Conservation (phyloP, 345 rosid genomes). For the Acer yangbiense region DNA sequence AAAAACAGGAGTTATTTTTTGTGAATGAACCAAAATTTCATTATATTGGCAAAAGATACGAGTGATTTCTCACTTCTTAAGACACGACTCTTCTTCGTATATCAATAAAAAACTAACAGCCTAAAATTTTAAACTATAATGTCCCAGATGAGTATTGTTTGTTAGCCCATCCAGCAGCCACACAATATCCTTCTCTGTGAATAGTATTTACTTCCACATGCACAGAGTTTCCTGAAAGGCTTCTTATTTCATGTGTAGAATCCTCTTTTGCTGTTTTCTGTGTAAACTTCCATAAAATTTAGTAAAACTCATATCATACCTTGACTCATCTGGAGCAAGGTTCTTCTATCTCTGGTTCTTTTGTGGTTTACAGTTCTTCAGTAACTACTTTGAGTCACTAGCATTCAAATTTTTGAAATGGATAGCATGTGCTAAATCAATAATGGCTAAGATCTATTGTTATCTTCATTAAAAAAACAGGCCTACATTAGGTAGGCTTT, state of each 20-base stretch:
- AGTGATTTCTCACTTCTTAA: too few species aligned
- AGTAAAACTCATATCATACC: neutral
- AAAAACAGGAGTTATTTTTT: neutral
- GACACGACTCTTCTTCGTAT: too few species aligned
- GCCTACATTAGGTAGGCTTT: neutral
- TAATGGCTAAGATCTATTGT: slow-evolving; percentile 5
- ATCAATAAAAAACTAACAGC: too few species aligned
- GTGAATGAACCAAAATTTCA: neutral
- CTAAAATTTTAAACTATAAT: too few species aligned
- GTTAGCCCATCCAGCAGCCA: neutral
- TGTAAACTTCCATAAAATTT: neutral
- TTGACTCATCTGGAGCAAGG: neutral
- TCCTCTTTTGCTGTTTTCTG: neutral
- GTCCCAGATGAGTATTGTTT: neutral
- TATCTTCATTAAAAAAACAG: neutral
- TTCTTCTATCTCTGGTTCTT: neutral
- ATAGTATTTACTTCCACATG: neutral
- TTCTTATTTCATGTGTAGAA: neutral
- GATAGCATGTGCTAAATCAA: neutral
- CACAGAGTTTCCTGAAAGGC: slow-evolving; percentile 1
- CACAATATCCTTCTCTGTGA: neutral
- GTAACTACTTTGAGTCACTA: neutral
- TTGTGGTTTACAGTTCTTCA: neutral
- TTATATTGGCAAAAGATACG: too few species aligned
- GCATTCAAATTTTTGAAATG: neutral